These are phyloP conservation scores for Astragalus glycyphyllos DNA, from an alignment of 306 rosid species.

Conservation along the genomic window DNA sequence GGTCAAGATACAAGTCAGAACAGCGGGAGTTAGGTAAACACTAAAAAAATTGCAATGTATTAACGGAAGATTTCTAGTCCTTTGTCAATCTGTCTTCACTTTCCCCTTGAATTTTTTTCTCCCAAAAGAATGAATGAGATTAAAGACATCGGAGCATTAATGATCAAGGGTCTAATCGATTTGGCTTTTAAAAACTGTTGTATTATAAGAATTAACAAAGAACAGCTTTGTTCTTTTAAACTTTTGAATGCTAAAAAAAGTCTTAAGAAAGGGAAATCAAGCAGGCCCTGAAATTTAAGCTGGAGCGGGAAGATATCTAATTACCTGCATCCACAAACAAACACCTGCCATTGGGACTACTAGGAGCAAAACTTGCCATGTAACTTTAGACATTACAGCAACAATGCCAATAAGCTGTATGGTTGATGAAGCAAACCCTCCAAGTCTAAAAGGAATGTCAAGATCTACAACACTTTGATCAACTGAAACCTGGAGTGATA, in stretches of 20 bases:
- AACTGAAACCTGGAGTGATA: constrained; percentile 68
- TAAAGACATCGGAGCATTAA: too few relatives aligned
- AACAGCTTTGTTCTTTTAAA: constrained; percentile 10
- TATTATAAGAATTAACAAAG: neutral
- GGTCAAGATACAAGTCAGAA: constrained; percentile 19
- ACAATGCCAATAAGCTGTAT: constrained; percentile 93
- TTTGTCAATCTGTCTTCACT: constrained; percentile 6
- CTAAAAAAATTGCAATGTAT: neutral
- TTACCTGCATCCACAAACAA: constrained; percentile 99
- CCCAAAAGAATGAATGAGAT: too few relatives aligned
- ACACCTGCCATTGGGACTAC: constrained; percentile 89
- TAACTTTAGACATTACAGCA: constrained; percentile 86
- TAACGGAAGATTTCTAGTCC: neutral
- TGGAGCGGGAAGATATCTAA: constrained; percentile 34
- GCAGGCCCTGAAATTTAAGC: too few relatives aligned
- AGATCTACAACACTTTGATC: constrained; percentile 99
- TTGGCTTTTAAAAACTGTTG: too few relatives aligned
- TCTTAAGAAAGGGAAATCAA: neutral
- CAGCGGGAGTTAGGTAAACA: constrained; percentile 22
- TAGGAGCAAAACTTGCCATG: constrained; percentile 94
- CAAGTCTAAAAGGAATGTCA: constrained; percentile 97
- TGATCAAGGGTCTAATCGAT: too few relatives aligned
- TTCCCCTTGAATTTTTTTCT: neutral
- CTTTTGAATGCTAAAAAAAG: constrained; percentile 27
- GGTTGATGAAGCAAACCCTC: constrained; percentile 93